A percentile compares a stretch with the other conserved stretches of the same genome.
phyloP scores from a whole-genome alignment of 176 grass and related monocot species.

The Olyra latifolia region DNA sequence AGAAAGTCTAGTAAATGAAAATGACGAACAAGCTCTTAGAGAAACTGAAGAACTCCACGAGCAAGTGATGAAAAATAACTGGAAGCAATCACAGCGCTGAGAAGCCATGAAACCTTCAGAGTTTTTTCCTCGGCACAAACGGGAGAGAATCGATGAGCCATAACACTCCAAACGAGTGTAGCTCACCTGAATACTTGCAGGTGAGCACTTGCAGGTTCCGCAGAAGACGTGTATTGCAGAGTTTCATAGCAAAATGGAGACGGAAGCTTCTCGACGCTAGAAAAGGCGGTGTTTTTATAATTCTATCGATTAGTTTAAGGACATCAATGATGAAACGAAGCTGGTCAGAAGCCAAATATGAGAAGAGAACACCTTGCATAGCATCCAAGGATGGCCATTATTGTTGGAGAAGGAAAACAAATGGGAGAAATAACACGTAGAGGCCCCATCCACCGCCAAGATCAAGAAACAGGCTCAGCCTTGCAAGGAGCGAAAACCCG shows the following conservation, averaged over 20 bases:
- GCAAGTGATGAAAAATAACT: neutral
- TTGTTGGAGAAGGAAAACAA: slow-evolving; percentile 37
- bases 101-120: neutral
- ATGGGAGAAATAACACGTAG: neutral
- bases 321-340: slow-evolving; percentile 30
- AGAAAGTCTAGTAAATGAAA: neutral
- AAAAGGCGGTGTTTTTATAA: neutral
- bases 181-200: neutral
- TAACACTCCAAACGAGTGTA: neutral
- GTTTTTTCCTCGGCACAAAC: neutral
- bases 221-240: neutral
- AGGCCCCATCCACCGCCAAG: neutral
- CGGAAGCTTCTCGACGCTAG: neutral
- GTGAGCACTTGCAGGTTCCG: neutral
- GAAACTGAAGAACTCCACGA: slow-evolving; percentile 9
- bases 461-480: slow-evolving; percentile 19
- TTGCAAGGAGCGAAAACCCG: slow-evolving; percentile 3
- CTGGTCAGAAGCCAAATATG: slow-evolving; percentile 20
- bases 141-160: neutral
- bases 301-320: neutral
- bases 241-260: neutral
- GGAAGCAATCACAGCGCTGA: neutral
- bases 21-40: neutral
- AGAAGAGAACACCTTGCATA: slow-evolving; percentile 12
- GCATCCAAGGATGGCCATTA: slow-evolving; percentile 35